Base-by-base conservation (phyloP, 176 grass and related monocot species). In the Hsuehochloa calcarea region DNA sequence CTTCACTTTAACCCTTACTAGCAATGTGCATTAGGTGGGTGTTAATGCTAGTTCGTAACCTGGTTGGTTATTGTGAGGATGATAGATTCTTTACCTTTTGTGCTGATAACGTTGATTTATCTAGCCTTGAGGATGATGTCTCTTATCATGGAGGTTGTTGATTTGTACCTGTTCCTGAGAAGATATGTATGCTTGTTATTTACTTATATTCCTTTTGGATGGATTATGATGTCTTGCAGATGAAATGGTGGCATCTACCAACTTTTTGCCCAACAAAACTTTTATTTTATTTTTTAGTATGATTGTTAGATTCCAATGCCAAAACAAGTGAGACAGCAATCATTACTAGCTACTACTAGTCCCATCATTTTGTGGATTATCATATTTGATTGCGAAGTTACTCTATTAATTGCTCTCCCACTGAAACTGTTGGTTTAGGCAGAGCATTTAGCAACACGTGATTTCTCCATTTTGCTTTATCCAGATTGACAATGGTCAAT, bases 241-340 rank as follows among this genome's bases (percentile, higher is more conserved):
- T 87, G 68, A 66, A 84, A 75, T 73, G 69, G 49, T 37, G 74
- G 12, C 68, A 84, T 78, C 85, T 69, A 73, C 80, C 75, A 87
- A 84, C 80, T 74, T 68, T 84, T 69, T 84, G 67, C 40, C n/a
- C 37, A 80, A 10, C 79, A 78, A 27, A 64, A 63, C 72, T n/a
- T 43, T 50, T 64, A 5, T 51, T 20, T 17, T 54, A n/a, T 44
- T 60, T 64, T 52, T 55, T n/a, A 58, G 27, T 85, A 52, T 43
- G 49, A 61, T 84, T 26, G 73, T 84, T 90, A 84, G 80, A 90
- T 87, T 87, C 80, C 61, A 52, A 54, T 80, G 25, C 62, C 19
- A 6, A 87, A 87, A 74, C 74, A 60, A 75, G 41, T 44, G 59
- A 79, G 80, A 75, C 85, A 80, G 74, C 80, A 84, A 90, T 84